Base-by-base conservation (phyloP, 2,329 filamentous ascomycete genomes). In the Beauveria sp. region DNA sequence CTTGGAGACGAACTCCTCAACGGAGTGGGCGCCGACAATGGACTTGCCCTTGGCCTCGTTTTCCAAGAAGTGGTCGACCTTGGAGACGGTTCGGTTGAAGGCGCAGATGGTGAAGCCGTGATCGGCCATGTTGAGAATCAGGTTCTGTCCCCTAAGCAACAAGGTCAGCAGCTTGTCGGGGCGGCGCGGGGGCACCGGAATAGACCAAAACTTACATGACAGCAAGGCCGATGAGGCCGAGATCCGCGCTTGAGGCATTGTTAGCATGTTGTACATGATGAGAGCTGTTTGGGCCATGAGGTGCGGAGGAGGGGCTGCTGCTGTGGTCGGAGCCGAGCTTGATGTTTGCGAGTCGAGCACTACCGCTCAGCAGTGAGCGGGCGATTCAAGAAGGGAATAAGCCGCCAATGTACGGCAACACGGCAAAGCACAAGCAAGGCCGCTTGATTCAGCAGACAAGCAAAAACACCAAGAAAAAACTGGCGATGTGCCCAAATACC, bases 51-150 rank as follows among this genome's bases (percentile, higher is more conserved):
- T 92, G 76, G 90, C 90, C 81, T 93, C 90, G 79, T 96, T 93
- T 68, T 83, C 88, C 69, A 96, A 81, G 86, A 96, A 96, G 70
- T 84, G 84, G 83, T 98, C 93, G 78, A 99, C 95, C 87, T 99
- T 99, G 79, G 91, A 86, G 70, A 97, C 91, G 71, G 95, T 99
- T 79, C 95, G 90, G 89, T 99, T 99, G 87, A 90, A 99, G 70
- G 93, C 95, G 79, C 93, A 90, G 74, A 99, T 91, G 75, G 91
- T 98, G 86, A 96, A 98, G 74, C 93, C 89, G 72, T 93, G 86
- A 77, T 95, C 90, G 71, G 90, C 90, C 81, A 88, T 90, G 79
- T 95, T 95, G 74, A 95, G 79, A 77, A 95, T 93, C 79, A 95
- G 81, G 82, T 93, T 95, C 83, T 93, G 88, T 77, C 83, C 85